Base-by-base conservation (phyloP, 805 yeast genomes). In the Allodekkera sacchari region DNA sequence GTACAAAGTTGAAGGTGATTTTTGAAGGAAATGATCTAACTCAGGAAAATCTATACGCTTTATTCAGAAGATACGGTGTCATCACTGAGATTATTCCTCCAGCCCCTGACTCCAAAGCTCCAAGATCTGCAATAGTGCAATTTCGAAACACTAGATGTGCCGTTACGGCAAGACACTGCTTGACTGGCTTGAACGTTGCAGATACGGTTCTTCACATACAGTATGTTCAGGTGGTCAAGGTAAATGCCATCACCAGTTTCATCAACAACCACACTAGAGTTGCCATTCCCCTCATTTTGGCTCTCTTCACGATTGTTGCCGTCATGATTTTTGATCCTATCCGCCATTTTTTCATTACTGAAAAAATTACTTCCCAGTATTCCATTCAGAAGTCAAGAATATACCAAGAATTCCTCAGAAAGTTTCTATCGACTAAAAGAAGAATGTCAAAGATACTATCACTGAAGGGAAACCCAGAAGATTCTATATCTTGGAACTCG, bases 321-420 rank as follows among this genome's bases (percentile, higher is more conserved):
- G 95, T 87, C 27, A 50, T 83, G 20, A 69, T 92, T 26, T 92
- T 92, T 55, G 98, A 92, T 45, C 98, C 98, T 2, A 83, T 92
- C 27, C 71, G 98, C 51, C 79, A 81, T 41, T 80, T 77, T 55
- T 77, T 76, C 48, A 74, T 92, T 34, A 74, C 74, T 45, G 76
- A 73, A 48, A 84, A 83, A 48, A 75, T 92, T 34, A 71, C 80
- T 4, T 73, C 68, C 37, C 69, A 60, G 44, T 74, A 66, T 45
- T 61, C 80, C 1, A 50, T 80, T 30, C 64, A 68, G n/a, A 68
- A 64, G 33, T 47, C 55, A 24, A 57, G 55, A 29, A 50, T 52
- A 20, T 45, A 55, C 25, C 52, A 54, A 23, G 62, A 60, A 20
- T 45, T 69, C 34, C 47, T 66, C 18, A 54, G 45, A 18, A 32